Conservation (phyloP, 352 stramenopile genomes). For the Globisporangium apiculatum region DNA sequence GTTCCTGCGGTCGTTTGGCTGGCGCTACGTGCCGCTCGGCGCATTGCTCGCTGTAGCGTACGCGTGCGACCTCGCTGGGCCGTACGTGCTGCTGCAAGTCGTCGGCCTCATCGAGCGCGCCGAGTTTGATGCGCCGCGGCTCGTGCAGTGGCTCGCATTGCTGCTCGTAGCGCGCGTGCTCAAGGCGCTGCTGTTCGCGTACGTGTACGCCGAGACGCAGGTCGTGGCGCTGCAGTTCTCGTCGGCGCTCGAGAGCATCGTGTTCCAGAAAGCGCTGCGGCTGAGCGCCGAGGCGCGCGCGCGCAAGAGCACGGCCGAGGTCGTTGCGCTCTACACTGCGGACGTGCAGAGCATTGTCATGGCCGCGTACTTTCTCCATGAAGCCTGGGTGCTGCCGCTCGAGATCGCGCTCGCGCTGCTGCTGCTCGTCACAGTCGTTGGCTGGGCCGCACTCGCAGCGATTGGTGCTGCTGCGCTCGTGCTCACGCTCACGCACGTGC, state of each 20-base stretch:
- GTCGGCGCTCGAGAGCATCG: conserved; percentile 56
- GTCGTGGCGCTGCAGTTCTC: conserved; percentile 55
- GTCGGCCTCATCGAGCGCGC: conserved; percentile 37
- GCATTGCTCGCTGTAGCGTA: conserved; percentile 33
- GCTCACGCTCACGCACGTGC: conserved; percentile 36
- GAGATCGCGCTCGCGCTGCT: conserved; percentile 39
- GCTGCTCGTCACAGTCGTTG: conserved; percentile 50
- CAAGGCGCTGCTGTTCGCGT: conserved; percentile 54
- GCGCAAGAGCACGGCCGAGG: conserved; percentile 31
- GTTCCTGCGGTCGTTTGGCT: conserved; percentile 44
- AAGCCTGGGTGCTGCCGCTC: conserved; percentile 57
- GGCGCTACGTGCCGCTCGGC: conserved; percentile 35
- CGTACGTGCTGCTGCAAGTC: conserved; percentile 57
- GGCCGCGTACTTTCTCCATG: conserved; percentile 60
- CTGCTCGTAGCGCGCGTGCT: conserved; percentile 58
- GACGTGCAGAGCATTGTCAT: conserved; percentile 56
- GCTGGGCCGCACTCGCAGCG: conserved; percentile 31
- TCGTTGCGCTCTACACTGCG: conserved; percentile 50
- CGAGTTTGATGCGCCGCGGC: conserved; percentile 15
- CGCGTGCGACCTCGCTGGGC: conserved; percentile 48
- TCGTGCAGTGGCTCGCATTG: conserved; percentile 53
- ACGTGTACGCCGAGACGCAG: conserved; percentile 57
- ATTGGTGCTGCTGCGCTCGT: conserved; percentile 31
- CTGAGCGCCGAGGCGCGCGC: conserved; percentile 26
- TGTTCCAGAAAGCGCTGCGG: conserved; percentile 67